Base-by-base conservation (phyloP, 805 yeast genomes). In the Hyphopichia homilentoma region DNA sequence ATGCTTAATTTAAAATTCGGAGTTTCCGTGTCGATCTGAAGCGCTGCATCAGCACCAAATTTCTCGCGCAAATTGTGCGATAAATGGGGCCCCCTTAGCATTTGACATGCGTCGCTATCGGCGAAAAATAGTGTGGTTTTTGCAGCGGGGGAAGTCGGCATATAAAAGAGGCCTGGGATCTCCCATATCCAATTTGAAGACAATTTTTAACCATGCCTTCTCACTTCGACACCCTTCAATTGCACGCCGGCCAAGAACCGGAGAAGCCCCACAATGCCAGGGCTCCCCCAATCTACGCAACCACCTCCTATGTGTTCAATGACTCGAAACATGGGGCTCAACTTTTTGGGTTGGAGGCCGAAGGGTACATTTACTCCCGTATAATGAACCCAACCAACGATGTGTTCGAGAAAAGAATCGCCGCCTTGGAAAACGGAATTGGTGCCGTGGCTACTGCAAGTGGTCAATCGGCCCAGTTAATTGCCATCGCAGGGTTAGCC, bases 381-480 rank as follows among this genome's bases (percentile, higher is more conserved):
- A 71, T 90, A 46, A 81, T 77, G 76, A 90, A 90, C 68, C 98
- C 98, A 42, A 90, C 98, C 39, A 81, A 74, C 37, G 95, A 84
- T 49, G 90, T 84, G 16, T 84, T 90, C 42, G 98, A 90, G 65
- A 77, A 84, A 57, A 77, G 98, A 65, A 73, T 90, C 39, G 94
- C 96, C 34, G 94, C 94, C 32, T 74, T 90, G 39, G 98, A 90
- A 65, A 82, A 84, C 36, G 98, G 97, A 53, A 81, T 79, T 32
- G 95, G 84, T 38, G 97, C 95, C 4, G 64, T 90, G 35, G 94
- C 96, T 5, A 81, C 83, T 16, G 61, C 95, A 15, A 88, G 97
- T n/a, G 98, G 98, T 41, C 96, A 89, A 65, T 90, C 97, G 34
- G 97, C 97, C 17, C 96, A 89, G 59, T 77, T 87, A 45, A 55